Conservation (phyloP, 1,284 basidiomycete genomes). For the Omphalotus olearius region DNA sequence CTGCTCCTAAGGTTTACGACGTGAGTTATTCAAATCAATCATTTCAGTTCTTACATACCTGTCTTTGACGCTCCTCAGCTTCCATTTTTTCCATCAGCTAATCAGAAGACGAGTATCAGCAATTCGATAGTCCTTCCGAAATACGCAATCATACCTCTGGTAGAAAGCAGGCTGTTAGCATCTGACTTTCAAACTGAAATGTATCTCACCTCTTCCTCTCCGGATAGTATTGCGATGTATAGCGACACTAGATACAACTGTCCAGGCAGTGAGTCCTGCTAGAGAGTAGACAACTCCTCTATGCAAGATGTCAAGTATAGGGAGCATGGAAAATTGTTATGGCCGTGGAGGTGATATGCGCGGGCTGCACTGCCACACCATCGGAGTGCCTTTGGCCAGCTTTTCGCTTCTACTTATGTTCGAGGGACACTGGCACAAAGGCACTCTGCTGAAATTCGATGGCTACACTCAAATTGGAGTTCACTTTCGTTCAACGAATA, state of each 20-base stretch:
- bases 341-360: too few species aligned
- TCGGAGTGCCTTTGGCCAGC: too few species aligned
- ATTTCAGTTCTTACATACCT: conserved; percentile 2
- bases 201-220: conserved; percentile 15
- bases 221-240: conserved; percentile 18
- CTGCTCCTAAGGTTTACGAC: neutral
- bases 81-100: conserved; percentile 14
- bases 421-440: too few species aligned
- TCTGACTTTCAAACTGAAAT: neutral
- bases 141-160: neutral
- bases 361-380: too few species aligned
- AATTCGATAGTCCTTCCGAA: neutral
- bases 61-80: conserved; percentile 11
- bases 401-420: too few species aligned
- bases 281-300: conserved; percentile 20
- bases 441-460: too few species aligned
- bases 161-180: neutral
- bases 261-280: conserved; percentile 19
- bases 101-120: neutral
- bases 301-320: conserved; percentile 20
- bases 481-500: too few species aligned
- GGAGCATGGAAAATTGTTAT: conserved; percentile 5
- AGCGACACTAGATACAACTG: conserved; percentile 17
- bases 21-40: neutral
- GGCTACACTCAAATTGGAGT: too few species aligned